Base-by-base conservation (phyloP, 331 rosid species). In the Malus hybrid region DNA sequence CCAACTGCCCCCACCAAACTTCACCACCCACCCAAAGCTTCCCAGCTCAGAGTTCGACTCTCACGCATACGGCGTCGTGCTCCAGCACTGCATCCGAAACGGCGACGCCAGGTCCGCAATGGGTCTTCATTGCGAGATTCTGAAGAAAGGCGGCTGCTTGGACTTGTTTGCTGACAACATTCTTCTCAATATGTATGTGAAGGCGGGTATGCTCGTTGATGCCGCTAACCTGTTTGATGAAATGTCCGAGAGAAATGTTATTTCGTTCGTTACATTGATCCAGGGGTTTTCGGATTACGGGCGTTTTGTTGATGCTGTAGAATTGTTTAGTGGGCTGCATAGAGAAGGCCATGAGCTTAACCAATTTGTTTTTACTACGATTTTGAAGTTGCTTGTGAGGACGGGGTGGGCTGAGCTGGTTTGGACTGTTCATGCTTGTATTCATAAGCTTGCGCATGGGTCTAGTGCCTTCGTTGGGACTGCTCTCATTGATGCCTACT, bases 401-500 rank as follows among this genome's bases (percentile, higher is more conserved):
- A 79, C 74, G 83, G 86, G 85, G 66, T 28, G 74, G 77, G 79
- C 71, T 5, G 88, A 84, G 61, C 77, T 84, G 2, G 84, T 73
- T n/a, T 63, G 79, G 75, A 58, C 75, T 19, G 60, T 86, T 60
- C 90, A 86, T 67, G 84, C 82, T 71, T 81, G 82, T 74, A 65
- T 84, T 32, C 73, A 66, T 73, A 86, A 84, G 73, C 77, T 84
- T 48, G 88, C 88, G 50, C 72, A 42, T 32, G 81, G 63, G 28
- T 44, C 75, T 63, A 19, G 82, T 77, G 82, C 86, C 28, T 86
- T 86, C 60, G 82, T 86, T 36, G 88, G 84, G 44, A 84, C 88
- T 56, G 88, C 88, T 79, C 83, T 86, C 62, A 66, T 86, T n/a
- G 86, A 86, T 77, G 79, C 84, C 19, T 84, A 86, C 79, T 78